Evolutionary conservation across 257 asterid species (phyloP), one percentile per base, ranked within the genome.

Genomic region (Scutellaria minor): DNA sequence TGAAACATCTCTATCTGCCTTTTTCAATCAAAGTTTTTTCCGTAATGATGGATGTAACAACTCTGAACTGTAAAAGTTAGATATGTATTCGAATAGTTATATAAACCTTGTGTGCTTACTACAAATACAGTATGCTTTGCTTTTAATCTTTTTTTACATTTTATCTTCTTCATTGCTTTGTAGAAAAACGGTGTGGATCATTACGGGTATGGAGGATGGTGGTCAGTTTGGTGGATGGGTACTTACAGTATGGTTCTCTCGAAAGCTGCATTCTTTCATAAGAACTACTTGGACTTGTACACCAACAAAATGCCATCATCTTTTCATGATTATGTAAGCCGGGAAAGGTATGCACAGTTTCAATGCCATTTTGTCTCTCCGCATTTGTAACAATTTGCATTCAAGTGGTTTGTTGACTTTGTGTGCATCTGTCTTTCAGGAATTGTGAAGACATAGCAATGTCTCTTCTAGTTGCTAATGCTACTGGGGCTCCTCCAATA

Each of bases 201-300:
- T 22, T 85, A 83, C 68, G 68, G 39, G 31, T 89, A 83, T 42
- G 83, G 96, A 24, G 89, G 96, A 54, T 89, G 92, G 96, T 86
- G 92, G 92, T 80, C 96, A 12, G 90, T 89, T 57, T 86, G 92
- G 92, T 84, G 95, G 92, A 81, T 56, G 61, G 90, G 91, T 60
- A 85, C 85, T 11, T 86, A 84, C 64, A 88, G 89, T 66, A 85
- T 88, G 89, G 85, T 88, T 66, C 95, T 88, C 71, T 75, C 92
- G 2, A 88, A 88, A 77, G 90, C 92, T 56, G 89, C 89, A 12
- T 88, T 86, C 82, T 81, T 88, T 59, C 92, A 86, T 51, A 80
- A 77, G 72, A 81, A 77, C 78, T 88, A 84, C 76, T 52, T 86
- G 70, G 87, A 80, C 2, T 22, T 81, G 22, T 88, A 86, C 75